Evolutionary conservation across 108 stramenopile genomes (phyloP), one percentile per base, ranked within the genome.

Genomic region (Skeletonema costatum): DNA sequence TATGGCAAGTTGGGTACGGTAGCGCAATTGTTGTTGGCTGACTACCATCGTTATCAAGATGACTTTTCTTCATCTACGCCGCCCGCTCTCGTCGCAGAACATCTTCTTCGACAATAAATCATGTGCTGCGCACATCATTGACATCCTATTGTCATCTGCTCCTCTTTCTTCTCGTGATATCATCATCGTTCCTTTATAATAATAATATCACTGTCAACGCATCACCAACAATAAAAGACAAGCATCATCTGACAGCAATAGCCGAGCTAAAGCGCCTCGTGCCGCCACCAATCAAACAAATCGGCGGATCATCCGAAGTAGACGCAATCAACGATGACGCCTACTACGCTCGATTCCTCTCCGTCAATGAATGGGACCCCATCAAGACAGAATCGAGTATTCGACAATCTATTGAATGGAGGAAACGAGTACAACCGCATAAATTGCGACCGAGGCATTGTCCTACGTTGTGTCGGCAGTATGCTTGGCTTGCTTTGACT

Each of bases 341-440:
- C 53, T 56, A 56, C 53, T 65, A 65, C 38, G 64, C 64, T 25
- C 64, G 64, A 5, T 35, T 35, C 33, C 16, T 65, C 21, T 65
- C 64, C 7, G 38, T 65, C 1, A 42, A 38, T 2, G 4, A 25
- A 16, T 65, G 64, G 64, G 64, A 65, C 12, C 64, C 64, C 32
- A 25, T 29, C 33, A 35, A 42, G 11, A 42, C 64, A 17, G 39
- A 38, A 32, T 32, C 64, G 32, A 32, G 64, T 25, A 25, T 65
- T 25, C 64, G 64, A 0, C 38, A 65, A 39, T 42, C 64, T 25
- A 35, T 65, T 0, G 32, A 16, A 25, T 65, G 64, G 64, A 65
- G 38, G 64, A 6, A 38, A 16, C 11, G 42, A 25, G 42, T 65
- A 0, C 7, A 35, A 2, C 64, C 64, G 32, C 4, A 32, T 1